A percentile compares a stretch with the other conserved stretches of the same genome.
Evolutionary conservation across 768 basidiomycete genomes (phyloP).

Genomic region (Hirschioporus abietinus): DNA sequence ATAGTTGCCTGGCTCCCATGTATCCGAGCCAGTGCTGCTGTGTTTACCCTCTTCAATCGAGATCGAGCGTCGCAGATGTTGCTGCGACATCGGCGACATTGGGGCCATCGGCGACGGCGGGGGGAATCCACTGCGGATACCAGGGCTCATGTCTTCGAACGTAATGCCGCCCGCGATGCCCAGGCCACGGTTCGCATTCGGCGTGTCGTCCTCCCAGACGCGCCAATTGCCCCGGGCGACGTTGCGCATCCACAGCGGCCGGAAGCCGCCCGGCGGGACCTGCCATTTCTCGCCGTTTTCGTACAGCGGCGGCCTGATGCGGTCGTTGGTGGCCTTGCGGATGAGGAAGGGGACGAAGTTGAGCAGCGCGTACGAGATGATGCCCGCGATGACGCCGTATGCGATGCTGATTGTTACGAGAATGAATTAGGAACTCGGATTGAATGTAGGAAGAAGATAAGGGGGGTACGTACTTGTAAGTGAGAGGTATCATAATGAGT

Average conservation of each 20-base stretch:
- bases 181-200: background rate
- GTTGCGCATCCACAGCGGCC: conserved; percentile 56
- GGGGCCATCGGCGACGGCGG: background rate
- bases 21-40: background rate
- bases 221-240: background rate
- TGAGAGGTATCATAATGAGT: conserved; percentile 70
- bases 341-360: conserved; percentile 64
- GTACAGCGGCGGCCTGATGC: conserved; percentile 58
- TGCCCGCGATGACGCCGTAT: conserved; percentile 82
- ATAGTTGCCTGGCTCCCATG: background rate
- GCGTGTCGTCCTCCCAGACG: background rate
- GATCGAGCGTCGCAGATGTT: background rate
- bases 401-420: conserved; percentile 53
- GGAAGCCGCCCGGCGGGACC: conserved; percentile 63
- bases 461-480: conserved; percentile 46
- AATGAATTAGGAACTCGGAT: no score
- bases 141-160: background rate
- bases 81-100: background rate
- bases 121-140: background rate
- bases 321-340: conserved; percentile 49
- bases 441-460: no score
- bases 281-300: conserved; percentile 65
- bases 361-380: conserved; percentile 63
- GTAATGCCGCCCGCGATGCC: background rate
- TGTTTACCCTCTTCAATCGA: background rate